These are phyloP conservation scores for Calonectria pseudoreteaudii DNA, from an alignment of 2,329 filamentous ascomycete species.

Conservation along the genomic window DNA sequence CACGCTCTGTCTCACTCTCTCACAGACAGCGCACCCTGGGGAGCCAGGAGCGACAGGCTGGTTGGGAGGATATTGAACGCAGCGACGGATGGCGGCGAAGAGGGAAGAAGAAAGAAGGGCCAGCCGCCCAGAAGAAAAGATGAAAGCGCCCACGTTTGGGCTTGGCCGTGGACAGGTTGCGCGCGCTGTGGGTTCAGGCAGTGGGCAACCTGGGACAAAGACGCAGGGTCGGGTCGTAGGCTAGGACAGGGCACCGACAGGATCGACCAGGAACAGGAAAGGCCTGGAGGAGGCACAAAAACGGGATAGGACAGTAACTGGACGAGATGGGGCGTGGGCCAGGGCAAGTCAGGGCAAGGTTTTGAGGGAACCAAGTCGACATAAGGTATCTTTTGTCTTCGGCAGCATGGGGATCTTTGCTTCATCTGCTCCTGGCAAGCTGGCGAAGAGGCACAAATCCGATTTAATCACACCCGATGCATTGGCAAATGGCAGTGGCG, in stretches of 20 bases:
- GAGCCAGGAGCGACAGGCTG: conserved; percentile 43
- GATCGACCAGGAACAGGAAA: conserved; percentile 23
- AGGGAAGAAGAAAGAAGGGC: conserved; percentile 24
- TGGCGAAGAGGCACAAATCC: not conserved
- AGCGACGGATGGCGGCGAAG: conserved; percentile 21
- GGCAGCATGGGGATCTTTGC: not conserved
- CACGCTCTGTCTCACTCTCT: conserved; percentile 32
- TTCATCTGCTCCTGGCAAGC: not conserved
- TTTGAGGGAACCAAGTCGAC: conserved; percentile 10
- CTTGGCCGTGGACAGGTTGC: conserved; percentile 18
- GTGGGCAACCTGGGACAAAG: conserved; percentile 21
- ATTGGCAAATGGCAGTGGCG: not conserved
- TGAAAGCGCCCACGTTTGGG: conserved; percentile 37
- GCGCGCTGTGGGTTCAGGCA: conserved; percentile 34
- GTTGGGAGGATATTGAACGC: conserved; percentile 33
- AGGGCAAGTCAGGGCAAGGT: conserved; percentile 26
- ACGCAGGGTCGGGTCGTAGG: conserved; percentile 38
- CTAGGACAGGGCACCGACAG: conserved; percentile 33
- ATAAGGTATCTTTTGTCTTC: not conserved
- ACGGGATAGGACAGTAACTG: conserved; percentile 17
- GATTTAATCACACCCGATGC: not conserved
- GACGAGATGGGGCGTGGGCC: conserved; percentile 14
- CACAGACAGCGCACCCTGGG: conserved; percentile 43
- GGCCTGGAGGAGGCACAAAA: conserved; percentile 7
- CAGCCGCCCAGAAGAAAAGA: conserved; percentile 21